phyloP scores from a whole-genome alignment of 768 basidiomycete genomes.

The Leccinum longicurvipes region DNA sequence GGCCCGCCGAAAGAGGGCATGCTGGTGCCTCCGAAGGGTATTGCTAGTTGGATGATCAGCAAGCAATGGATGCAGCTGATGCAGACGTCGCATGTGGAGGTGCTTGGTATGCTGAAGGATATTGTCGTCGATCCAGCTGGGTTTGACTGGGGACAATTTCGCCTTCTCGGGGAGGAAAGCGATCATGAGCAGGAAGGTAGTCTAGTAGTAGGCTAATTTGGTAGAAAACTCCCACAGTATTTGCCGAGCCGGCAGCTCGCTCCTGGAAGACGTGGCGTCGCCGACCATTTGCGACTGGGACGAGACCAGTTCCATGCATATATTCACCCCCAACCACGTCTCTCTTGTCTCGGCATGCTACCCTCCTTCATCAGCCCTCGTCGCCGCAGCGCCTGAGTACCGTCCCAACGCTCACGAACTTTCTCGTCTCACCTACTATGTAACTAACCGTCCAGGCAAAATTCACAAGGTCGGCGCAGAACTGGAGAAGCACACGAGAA shows the following conservation, averaged over 20 bases:
- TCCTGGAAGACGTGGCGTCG: not conserved
- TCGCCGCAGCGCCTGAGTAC: constrained; percentile 73
- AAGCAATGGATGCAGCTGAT: constrained; percentile 53
- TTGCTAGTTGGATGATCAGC: constrained; percentile 76
- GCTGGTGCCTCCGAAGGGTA: constrained; percentile 58
- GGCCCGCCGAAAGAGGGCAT: constrained; percentile 58
- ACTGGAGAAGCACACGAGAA: constrained; percentile 67
- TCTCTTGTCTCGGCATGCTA: constrained; percentile 84
- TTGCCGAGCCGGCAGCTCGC: too few species aligned
- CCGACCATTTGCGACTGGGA: not conserved
- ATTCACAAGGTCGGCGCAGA: constrained; percentile 72
- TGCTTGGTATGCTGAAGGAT: constrained; percentile 40
- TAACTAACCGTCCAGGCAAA: constrained; percentile 79
- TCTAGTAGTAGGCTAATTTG: constrained; percentile 18
- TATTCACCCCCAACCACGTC: constrained; percentile 82
- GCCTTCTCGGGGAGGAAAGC: constrained; percentile 55
- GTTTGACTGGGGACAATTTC: constrained; percentile 49
- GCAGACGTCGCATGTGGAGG: constrained; percentile 44
- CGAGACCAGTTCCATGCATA: constrained; percentile 51
- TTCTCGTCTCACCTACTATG: constrained; percentile 83
- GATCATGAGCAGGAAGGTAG: constrained; percentile 23
- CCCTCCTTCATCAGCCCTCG: constrained; percentile 70
- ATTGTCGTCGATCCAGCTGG: constrained; percentile 42
- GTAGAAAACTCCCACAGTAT: constrained; percentile 25
- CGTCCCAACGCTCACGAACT: constrained; percentile 82